Base-by-base conservation (phyloP, 768 basidiomycete species). In the Boletus rubroflammeus region DNA sequence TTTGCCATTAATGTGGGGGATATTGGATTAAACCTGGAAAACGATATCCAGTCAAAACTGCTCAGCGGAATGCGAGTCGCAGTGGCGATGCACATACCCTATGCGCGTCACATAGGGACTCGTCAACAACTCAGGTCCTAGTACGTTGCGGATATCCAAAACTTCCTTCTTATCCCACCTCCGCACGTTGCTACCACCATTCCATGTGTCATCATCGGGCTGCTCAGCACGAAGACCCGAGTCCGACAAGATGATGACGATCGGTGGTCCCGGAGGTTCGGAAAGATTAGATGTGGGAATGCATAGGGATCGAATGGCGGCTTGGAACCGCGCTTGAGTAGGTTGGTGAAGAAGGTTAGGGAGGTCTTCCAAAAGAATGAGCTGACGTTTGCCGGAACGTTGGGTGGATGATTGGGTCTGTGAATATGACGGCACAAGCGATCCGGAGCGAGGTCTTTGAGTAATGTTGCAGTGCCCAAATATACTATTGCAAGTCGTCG, bases 361-460 rank as follows among this genome's bases (percentile, higher is more conserved):
- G 1, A 99, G 79, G 53, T 95, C 90, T 71, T 95, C 92, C 8
- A 97, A 75, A 5, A 98, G 82, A 49, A 98, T 78, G 6, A 95
- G 64, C 32, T 84, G 83, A 0, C 78, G 79, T 58, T 72, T 73
- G 47, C 55, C 50, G 28, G 52, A 46, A 52, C 31, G 47, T 19
- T 41, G 55, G 2, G 43, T 14, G 10, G 52, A 39, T 19, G 53
- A 17, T 35, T 26, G 54, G 23, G 41, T 14, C 26, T 51, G 53
- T 13, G 53, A 62, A 29, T 6, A 25, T 45, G 52, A 36, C 5
- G 32, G 31, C 29, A 54, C 52, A 34, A 46, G 47, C 19, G 53
- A 47, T 4, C 23, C 42, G 10, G 53, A 47, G 44, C 15, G 54
- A 52, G 34, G 53, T 23, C 45, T 49, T 43, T 26, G 63, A 39